Base-by-base conservation (phyloP, 768 basidiomycete species). In the Boletus vermiculosoides region DNA sequence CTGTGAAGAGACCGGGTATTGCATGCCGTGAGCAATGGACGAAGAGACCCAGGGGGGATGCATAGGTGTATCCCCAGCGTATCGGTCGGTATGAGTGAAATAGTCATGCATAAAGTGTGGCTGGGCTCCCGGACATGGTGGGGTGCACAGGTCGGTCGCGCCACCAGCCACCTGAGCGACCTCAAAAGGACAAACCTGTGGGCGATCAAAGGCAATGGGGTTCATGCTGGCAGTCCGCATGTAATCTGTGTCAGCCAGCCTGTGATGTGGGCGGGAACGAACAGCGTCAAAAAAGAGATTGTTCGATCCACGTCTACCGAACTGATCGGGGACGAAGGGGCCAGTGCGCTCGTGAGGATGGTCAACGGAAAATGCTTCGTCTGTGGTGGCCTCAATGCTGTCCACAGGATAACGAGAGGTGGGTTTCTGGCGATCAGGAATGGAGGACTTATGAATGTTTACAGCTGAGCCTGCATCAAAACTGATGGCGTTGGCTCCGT, bases 201-300 rank as follows among this genome's bases (percentile, higher is more conserved):
- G 53, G 33, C 55, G 60, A 63, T 68, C 70, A 53, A 61, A 54
- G 28, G 59, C 48, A 41, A 55, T 46, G 48, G 60, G 11, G 39
- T 56, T 62, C 68, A 63, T 71, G 50, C 50, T 64, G 57, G 58
- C 46, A 18, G 55, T 64, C 28, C 61, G 62, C 49, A 30, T 45
- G 51, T 56, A 56, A 47, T 68, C 68, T 33, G 59, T 49, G 51
- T 70, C 68, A 52, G 50, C 56, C 50, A 52, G 53, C 55, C 55
- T 72, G 51, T 73, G 65, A 39, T 67, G 59, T 34, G 54, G 15
- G 23, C 66, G 70, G 20, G 66, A 54, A 51, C 61, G 64, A 48
- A 73, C 66, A 41, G 74, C 69, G 69, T 76, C 78, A 59, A 77
- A 78, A 52, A 74, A 64, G 16, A 75, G 59, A 51, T 74, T 71